Conservation (phyloP, 2,329 filamentous ascomycete genomes). For the Annulohypoxylon truncatum region DNA sequence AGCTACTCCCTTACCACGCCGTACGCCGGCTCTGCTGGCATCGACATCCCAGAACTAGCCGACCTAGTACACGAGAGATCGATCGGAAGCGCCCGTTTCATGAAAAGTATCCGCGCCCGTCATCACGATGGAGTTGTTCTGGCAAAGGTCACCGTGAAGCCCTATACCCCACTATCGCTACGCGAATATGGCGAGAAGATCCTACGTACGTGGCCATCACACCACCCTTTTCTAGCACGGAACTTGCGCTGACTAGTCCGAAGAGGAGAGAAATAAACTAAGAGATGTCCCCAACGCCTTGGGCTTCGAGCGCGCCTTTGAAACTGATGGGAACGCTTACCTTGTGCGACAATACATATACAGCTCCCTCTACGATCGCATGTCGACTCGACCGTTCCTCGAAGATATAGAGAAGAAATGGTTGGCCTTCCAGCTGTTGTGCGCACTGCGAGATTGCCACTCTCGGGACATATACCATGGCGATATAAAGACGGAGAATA, state of each 20-base stretch:
- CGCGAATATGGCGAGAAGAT: slow-evolving; percentile 82
- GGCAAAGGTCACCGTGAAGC: slow-evolving; percentile 95
- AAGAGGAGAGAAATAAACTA: slow-evolving; percentile 83
- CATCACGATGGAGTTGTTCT: slow-evolving; percentile 92
- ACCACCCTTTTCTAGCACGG: neutral
- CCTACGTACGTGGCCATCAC: slow-evolving; percentile 65
- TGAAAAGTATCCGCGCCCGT: slow-evolving; percentile 93
- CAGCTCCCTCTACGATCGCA: slow-evolving; percentile 95
- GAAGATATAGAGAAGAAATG: slow-evolving; percentile 99
- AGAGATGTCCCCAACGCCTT: slow-evolving; percentile 90
- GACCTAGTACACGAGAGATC: slow-evolving; percentile 94
- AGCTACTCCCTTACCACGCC: slow-evolving; percentile 94
- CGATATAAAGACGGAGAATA: slow-evolving; percentile 98
- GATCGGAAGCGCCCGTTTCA: slow-evolving; percentile 90
- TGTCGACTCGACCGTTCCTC: slow-evolving; percentile 94
- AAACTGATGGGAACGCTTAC: slow-evolving; percentile 91
- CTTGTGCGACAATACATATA: slow-evolving; percentile 95
- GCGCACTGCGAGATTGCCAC: slow-evolving; percentile 92
- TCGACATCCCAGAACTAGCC: slow-evolving; percentile 91
- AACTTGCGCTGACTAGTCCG: slow-evolving; percentile 19
- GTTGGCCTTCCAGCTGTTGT: slow-evolving; percentile 95
- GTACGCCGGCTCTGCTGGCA: slow-evolving; percentile 89
- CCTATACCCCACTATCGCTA: slow-evolving; percentile 83
- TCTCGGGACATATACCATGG: slow-evolving; percentile 90
- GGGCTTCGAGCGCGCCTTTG: slow-evolving; percentile 88